Evolutionary conservation across 257 asterid genomes (phyloP), one percentile per base, ranked within the genome.

Genomic region (Salvia miltiorrhiza): DNA sequence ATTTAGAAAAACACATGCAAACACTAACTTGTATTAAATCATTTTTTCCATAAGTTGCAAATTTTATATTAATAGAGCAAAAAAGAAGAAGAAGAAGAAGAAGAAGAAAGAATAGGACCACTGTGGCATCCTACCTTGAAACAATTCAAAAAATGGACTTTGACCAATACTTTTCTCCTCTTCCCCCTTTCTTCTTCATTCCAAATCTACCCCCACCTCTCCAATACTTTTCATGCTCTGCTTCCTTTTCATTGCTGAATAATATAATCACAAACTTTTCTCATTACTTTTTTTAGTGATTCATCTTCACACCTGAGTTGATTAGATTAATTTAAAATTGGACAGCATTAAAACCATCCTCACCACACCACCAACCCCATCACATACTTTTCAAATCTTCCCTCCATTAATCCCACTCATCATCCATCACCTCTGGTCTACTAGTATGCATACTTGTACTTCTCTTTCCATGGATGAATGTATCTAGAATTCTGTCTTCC

Each of bases 111-210:
- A n/a, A 9, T 26, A 37, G 53, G 65, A 78, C 69, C 73, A 28
- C 39, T 39, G 78, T 67, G 59, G 49, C 77, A 69, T 81, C 84
- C 79, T 62, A 70, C 70, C 76, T 87, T 86, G 93, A 84, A 90
- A 73, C 73, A 63, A 81, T 81, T 82, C 88, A 87, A 80, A 85
- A 13, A 1, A 62, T 69, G 40, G 89, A 86, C 89, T 86, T 88
- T 84, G 90, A 81, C 88, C 76, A 52, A 28, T 74, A 85, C 86
- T 85, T 78, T 78, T 80, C 83, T 47, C 9, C 69, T 82, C 40
- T 11, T 65, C 35, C 57, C 53, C 1, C 10, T 13, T 2, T 10
- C 3, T 26, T 1, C 30, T 9, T 20, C 30, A 17, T n/a, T 45
- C 52, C 52, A 45, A 45, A 48, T 40, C 67, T 1, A 3, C 13